Conservation (phyloP, 2,329 filamentous ascomycete species). For the Trichoderma koningiopsis region DNA sequence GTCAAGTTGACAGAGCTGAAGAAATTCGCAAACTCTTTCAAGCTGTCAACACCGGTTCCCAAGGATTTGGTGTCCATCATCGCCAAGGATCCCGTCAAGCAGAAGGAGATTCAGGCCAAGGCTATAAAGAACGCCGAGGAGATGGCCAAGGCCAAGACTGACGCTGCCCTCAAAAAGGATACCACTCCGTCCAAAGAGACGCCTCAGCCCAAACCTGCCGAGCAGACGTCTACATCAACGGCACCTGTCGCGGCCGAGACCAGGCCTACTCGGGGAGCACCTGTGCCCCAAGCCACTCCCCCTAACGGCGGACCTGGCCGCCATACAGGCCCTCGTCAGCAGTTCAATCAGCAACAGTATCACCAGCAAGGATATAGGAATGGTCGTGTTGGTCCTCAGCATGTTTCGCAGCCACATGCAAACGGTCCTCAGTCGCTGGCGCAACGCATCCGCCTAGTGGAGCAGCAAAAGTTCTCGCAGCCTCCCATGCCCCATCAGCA, state of each 20-base stretch:
- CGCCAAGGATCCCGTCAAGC: slow-evolving; percentile 93
- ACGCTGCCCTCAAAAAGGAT: slow-evolving; percentile 45
- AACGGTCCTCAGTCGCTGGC: slow-evolving; percentile 53
- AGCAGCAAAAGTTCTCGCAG: slow-evolving; percentile 54
- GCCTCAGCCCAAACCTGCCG: slow-evolving; percentile 44
- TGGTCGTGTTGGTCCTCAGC: slow-evolving; percentile 49
- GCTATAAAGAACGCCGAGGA: slow-evolving; percentile 75
- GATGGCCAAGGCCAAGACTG: slow-evolving; percentile 57
- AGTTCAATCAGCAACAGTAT: slow-evolving; percentile 50
- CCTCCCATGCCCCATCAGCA: slow-evolving; percentile 49
- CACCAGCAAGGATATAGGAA: slow-evolving; percentile 52
- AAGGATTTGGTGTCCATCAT: slow-evolving; percentile 91
- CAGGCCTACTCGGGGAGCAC: slow-evolving; percentile 40
- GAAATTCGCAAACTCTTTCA: slow-evolving; percentile 93
- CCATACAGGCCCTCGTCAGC: slow-evolving; percentile 52
- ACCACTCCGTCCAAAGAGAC: slow-evolving; percentile 46
- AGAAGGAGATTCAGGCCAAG: slow-evolving; percentile 89
- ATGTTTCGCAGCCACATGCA: slow-evolving; percentile 45
- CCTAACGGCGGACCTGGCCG: slow-evolving; percentile 42
- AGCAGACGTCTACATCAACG: slow-evolving; percentile 26
- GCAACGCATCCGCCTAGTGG: slow-evolving; percentile 54
- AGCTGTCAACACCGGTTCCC: slow-evolving; percentile 89
- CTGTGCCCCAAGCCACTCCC: slow-evolving; percentile 38
- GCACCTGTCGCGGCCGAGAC: slow-evolving; percentile 31
- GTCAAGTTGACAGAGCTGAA: slow-evolving; percentile 92